Conservation (phyloP, 2,329 filamentous ascomycete species). For the Elsinoe necatrix region DNA sequence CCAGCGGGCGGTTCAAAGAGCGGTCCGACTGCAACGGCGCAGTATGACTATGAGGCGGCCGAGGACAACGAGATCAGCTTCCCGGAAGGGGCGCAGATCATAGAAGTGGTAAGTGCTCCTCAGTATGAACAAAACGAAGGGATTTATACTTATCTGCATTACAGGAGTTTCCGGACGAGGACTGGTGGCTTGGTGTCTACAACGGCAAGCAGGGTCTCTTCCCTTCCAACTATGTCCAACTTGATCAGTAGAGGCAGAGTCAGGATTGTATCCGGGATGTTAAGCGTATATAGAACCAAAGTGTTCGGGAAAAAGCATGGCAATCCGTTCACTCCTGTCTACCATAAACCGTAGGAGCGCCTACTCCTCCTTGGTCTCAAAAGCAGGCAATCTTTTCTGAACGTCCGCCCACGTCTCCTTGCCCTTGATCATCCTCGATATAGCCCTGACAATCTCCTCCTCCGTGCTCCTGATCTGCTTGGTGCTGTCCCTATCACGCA, state of each 20-base stretch:
- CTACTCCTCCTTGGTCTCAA: constrained; percentile 62
- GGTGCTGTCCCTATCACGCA: constrained; percentile 84
- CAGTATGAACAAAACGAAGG: not conserved
- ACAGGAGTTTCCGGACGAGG: constrained; percentile 91
- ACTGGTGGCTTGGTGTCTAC: constrained; percentile 95
- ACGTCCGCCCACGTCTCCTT: constrained; percentile 63
- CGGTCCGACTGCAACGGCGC: constrained; percentile 58
- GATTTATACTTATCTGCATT: constrained; percentile 27
- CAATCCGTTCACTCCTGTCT: constrained; percentile 16
- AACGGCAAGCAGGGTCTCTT: constrained; percentile 76
- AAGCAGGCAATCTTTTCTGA: constrained; percentile 68
- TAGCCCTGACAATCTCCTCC: constrained; percentile 68
- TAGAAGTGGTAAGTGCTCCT: constrained; percentile 55
- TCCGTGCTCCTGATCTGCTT: constrained; percentile 80
- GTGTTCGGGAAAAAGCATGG: not conserved
- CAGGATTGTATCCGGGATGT: not conserved
- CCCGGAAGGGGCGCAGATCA: constrained; percentile 78
- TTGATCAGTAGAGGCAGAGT: constrained; percentile 36
- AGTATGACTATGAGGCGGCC: constrained; percentile 94
- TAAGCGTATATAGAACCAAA: not conserved
- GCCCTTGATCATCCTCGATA: constrained; percentile 55
- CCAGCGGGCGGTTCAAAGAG: constrained; percentile 38
- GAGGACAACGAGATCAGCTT: constrained; percentile 87
- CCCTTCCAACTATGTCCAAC: constrained; percentile 45
- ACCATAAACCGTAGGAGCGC: not conserved